Evolutionary conservation across 179 eudicot genomes (phyloP).

Genomic region (Nepenthes alata): DNA sequence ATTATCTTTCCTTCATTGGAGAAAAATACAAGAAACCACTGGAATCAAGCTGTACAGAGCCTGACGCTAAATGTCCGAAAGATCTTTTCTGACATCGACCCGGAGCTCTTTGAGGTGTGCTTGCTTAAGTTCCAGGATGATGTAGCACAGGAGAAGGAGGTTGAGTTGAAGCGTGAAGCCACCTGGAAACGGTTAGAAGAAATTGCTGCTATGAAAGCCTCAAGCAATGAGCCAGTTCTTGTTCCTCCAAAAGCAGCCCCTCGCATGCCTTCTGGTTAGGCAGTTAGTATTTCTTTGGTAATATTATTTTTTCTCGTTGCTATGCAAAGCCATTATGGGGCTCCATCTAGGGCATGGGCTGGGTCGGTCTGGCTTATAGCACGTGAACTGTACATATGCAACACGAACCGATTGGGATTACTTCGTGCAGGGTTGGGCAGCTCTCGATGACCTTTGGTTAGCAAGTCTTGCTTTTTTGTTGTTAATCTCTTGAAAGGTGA

Average conservation of each 20-base stretch:
- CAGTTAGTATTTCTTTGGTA: neutral
- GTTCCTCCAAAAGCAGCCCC: slow-evolving; percentile 8
- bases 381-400: slow-evolving; percentile 10
- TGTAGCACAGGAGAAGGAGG: slow-evolving; percentile 21
- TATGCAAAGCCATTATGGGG: neutral
- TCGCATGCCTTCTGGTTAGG: slow-evolving; percentile 14
- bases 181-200: slow-evolving; percentile 36
- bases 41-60: slow-evolving; percentile 38
- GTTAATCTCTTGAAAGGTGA: slow-evolving; percentile 9
- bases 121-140: slow-evolving; percentile 29
- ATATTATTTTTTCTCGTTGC: neutral
- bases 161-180: slow-evolving; percentile 23
- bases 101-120: slow-evolving; percentile 36
- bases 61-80: slow-evolving; percentile 33
- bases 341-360: neutral
- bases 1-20: slow-evolving; percentile 34
- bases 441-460: slow-evolving; percentile 6
- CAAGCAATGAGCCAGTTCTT: slow-evolving; percentile 21
- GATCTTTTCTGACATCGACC: slow-evolving; percentile 29
- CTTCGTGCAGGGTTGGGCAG: neutral
- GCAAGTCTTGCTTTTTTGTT: slow-evolving; percentile 2
- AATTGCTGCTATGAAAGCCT: slow-evolving; percentile 29
- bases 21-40: slow-evolving; percentile 28
- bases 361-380: neutral
- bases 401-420: neutral